Percentiles rank a stretch among this genome's conserved stretches.
Evolutionary conservation across 2,329 filamentous ascomycete genomes (phyloP).

Genomic region (Xylariales sp.): DNA sequence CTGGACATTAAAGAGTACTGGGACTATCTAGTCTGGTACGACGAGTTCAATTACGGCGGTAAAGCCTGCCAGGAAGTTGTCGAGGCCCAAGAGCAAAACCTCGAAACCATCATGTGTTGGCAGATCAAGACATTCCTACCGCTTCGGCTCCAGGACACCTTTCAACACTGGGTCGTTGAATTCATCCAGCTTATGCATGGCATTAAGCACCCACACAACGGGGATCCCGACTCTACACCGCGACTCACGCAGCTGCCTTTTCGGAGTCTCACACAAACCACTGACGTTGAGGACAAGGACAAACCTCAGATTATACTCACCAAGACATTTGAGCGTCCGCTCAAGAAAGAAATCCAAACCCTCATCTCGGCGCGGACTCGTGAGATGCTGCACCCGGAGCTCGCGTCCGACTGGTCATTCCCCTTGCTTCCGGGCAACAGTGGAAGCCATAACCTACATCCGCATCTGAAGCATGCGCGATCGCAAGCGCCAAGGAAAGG

Average conservation of each 20-base stretch:
- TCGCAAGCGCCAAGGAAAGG: slow-evolving; percentile 50
- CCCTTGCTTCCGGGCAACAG: slow-evolving; percentile 78
- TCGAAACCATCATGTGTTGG: slow-evolving; percentile 98
- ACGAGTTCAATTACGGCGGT: slow-evolving; percentile 98
- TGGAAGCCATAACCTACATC: slow-evolving; percentile 60
- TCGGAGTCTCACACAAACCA: slow-evolving; percentile 61
- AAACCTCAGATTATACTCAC: slow-evolving; percentile 76
- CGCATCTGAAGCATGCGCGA: slow-evolving; percentile 40
- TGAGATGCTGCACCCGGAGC: slow-evolving; percentile 88
- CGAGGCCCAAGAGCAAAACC: slow-evolving; percentile 76
- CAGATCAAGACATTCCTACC: slow-evolving; percentile 93
- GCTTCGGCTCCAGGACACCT: slow-evolving; percentile 79
- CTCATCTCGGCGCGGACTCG: slow-evolving; percentile 89
- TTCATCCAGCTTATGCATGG: slow-evolving; percentile 95
- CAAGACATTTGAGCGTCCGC: slow-evolving; percentile 85
- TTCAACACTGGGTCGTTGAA: slow-evolving; percentile 92
- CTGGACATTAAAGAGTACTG: slow-evolving; percentile 98
- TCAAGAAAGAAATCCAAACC: slow-evolving; percentile 86
- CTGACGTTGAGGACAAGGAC: slow-evolving; percentile 66
- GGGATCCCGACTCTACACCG: slow-evolving; percentile 63
- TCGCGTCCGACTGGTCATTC: slow-evolving; percentile 88
- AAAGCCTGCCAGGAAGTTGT: slow-evolving; percentile 88
- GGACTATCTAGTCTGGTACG: slow-evolving; percentile 99
- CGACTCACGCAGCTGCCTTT: slow-evolving; percentile 69
- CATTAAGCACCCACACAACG: slow-evolving; percentile 75